Evolutionary conservation across 495 filamentous ascomycete genomes (phyloP).

Genomic region (Penicillium canariense): DNA sequence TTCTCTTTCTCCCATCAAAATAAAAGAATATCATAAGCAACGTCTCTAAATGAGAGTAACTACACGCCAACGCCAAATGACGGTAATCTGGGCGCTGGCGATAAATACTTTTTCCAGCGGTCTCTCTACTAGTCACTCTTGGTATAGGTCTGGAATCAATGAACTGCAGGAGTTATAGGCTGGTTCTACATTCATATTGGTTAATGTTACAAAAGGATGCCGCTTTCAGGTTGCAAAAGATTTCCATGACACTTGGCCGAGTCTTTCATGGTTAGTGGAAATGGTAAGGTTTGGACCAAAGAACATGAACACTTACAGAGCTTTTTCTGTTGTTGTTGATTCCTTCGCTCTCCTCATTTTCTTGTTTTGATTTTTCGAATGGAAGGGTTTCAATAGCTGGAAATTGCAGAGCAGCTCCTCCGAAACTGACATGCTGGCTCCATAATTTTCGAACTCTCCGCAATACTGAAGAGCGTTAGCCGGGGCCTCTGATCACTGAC

Average conservation of each 20-base stretch:
- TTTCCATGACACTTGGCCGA: constrained; percentile 5
- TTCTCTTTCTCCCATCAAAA: too few species aligned
- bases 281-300: neutral
- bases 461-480: constrained; percentile 2
- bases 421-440: constrained; percentile 7
- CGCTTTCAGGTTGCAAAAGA: neutral
- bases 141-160: too few species aligned
- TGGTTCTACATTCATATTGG: too few species aligned
- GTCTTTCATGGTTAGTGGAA: constrained; percentile 1
- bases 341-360: constrained; percentile 2
- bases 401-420: constrained; percentile 5
- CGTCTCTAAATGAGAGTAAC: too few species aligned
- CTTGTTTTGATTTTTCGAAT: neutral
- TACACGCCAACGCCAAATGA: too few species aligned
- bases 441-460: constrained; percentile 3
- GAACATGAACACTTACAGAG: constrained; percentile 6
- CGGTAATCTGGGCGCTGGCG: too few species aligned
- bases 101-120: too few species aligned
- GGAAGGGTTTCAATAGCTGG: neutral
- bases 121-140: too few species aligned
- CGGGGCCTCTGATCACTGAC: neutral
- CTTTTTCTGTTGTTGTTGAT: constrained; percentile 11
- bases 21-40: too few species aligned
- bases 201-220: too few species aligned
- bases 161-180: too few species aligned